These are phyloP conservation scores for Fraxinus albicans DNA, from an alignment of 305 asterid species.

Conservation along the genomic window DNA sequence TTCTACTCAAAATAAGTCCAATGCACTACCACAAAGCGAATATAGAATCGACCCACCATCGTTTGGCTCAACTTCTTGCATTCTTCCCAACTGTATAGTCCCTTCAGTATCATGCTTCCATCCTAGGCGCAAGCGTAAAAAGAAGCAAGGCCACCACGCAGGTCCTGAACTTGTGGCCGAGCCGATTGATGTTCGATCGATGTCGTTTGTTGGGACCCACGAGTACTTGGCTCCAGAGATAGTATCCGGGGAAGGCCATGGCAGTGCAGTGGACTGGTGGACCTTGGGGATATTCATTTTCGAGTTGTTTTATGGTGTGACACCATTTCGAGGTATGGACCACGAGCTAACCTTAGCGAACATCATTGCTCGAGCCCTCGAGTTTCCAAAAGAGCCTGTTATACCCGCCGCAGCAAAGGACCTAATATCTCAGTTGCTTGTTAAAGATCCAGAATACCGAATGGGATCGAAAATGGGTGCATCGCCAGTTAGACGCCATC, in stretches of 20 bases:
- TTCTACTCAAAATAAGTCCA: constrained; percentile 38
- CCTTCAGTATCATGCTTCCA: constrained; percentile 80
- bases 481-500: constrained; percentile 72
- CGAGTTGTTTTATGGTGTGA: constrained; percentile 73
- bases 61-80: constrained; percentile 74
- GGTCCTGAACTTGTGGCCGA: constrained; percentile 82
- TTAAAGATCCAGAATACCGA: constrained; percentile 70
- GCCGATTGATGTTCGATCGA: constrained; percentile 73
- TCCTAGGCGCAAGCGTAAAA: constrained; percentile 64
- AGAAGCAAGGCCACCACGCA: constrained; percentile 48
- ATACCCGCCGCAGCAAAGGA: constrained; percentile 64
- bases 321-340: constrained; percentile 84
- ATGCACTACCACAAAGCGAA: constrained; percentile 30
- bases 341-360: constrained; percentile 86
- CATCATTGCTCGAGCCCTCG: constrained; percentile 91
- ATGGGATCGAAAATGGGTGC: constrained; percentile 93
- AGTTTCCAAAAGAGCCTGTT: constrained; percentile 76
- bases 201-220: constrained; percentile 92
- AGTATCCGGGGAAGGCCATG: constrained; percentile 92
- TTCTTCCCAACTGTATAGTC: constrained; percentile 81
- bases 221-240: constrained; percentile 93
- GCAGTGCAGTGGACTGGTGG: constrained; percentile 97
- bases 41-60: constrained; percentile 50
- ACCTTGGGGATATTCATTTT: constrained; percentile 73
- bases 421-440: constrained; percentile 65